Percentiles rank a stretch among this genome's conserved stretches.
phyloP scores from a whole-genome alignment of 2,329 filamentous ascomycete species.

The Talaromyces rugulosus region DNA sequence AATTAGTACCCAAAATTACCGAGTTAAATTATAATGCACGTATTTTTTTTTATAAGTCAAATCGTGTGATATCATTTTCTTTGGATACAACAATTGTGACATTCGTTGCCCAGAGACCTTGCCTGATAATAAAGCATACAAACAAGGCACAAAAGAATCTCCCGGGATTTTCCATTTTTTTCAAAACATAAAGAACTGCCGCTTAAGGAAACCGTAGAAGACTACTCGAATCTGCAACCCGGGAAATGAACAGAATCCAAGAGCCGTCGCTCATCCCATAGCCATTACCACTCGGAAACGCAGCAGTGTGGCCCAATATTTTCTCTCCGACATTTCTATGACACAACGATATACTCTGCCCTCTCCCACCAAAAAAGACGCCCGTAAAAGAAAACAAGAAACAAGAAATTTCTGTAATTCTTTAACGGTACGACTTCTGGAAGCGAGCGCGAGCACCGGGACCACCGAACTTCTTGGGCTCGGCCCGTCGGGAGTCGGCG shows the following conservation, averaged over 20 bases:
- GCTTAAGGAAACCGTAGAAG: constrained; percentile 13
- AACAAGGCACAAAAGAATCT: constrained; percentile 10
- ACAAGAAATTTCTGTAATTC: constrained; percentile 11
- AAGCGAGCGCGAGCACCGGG: constrained; percentile 91
- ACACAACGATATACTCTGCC: constrained; percentile 16
- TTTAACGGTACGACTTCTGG: constrained; percentile 99
- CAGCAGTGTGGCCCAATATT: background rate
- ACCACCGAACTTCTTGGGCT: constrained; percentile 90
- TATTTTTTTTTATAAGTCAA: constrained; percentile 3
- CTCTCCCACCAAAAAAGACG: constrained; percentile 11
- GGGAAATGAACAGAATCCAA: constrained; percentile 15
- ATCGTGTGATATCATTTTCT: constrained; percentile 14
- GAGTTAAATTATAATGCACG: background rate
- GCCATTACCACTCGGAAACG: constrained; percentile 21
- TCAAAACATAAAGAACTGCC: constrained; percentile 22
- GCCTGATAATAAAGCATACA: constrained; percentile 7
- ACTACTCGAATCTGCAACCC: constrained; percentile 25
- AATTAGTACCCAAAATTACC: constrained; percentile 1
- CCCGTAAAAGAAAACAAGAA: constrained; percentile 10
- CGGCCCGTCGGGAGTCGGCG: constrained; percentile 97
- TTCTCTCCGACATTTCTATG: constrained; percentile 3
- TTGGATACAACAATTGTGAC: constrained; percentile 14
- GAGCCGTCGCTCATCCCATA: constrained; percentile 21
- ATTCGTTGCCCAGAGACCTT: constrained; percentile 13
- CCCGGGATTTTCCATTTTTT: constrained; percentile 13